A percentile compares a stretch with the other conserved stretches of the same genome.
Evolutionary conservation across 2,329 filamentous ascomycete genomes (phyloP).

Genomic region (Alternaria gaisen): DNA sequence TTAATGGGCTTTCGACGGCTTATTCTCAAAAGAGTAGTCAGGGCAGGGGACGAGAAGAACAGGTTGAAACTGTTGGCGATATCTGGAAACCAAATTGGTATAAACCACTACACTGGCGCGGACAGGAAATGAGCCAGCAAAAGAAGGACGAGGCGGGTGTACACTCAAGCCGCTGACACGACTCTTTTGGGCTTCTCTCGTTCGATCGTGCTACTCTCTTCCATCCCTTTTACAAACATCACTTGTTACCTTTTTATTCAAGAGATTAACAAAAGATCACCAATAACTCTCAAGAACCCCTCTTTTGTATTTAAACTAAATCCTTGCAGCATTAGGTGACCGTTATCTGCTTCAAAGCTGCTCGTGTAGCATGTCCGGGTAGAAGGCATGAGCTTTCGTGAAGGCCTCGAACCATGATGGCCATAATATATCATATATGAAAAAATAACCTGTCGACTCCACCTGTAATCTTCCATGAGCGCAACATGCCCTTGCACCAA

Average conservation of each 20-base stretch:
- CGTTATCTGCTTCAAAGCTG: too few species aligned
- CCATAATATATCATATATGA: background rate
- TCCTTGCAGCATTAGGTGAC: too few species aligned
- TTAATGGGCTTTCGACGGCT: background rate
- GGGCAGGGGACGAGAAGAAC: background rate
- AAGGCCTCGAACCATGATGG: background rate
- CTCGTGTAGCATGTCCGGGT: background rate
- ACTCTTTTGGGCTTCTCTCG: background rate
- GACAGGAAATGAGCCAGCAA: background rate
- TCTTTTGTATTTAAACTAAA: too few species aligned
- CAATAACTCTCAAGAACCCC: too few species aligned
- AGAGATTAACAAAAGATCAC: too few species aligned
- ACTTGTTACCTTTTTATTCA: too few species aligned
- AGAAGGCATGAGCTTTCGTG: background rate
- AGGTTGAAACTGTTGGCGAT: background rate
- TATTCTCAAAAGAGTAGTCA: background rate
- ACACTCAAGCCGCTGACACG: background rate
- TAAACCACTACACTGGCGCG: background rate
- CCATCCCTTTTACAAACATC: background rate
- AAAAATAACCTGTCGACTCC: background rate
- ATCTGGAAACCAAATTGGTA: background rate
- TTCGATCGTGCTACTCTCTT: background rate
- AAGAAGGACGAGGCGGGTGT: background rate
- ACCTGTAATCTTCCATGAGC: background rate
- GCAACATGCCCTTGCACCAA: background rate